Base-by-base conservation (phyloP, 2,329 filamentous ascomycete genomes). In the Nothophoma quercina region DNA sequence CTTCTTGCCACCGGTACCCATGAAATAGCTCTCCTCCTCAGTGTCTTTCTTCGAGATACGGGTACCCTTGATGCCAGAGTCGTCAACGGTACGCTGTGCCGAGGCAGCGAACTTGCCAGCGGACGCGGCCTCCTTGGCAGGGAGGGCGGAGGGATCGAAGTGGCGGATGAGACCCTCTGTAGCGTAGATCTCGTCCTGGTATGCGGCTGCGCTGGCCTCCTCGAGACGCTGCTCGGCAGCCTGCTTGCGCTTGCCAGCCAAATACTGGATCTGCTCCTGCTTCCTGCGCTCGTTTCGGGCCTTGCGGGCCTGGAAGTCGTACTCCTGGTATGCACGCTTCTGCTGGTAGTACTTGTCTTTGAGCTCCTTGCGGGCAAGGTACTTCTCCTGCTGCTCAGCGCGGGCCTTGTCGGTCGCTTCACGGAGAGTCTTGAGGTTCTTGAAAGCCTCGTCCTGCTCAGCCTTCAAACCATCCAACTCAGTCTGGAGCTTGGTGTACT, bases 381-480 rank as follows among this genome's bases (percentile, higher is more conserved):
- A 97, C 76, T 93, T 96, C 72, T 89, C 87, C 75, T 96, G 89
- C 78, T 96, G 91, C 73, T 95, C 88, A 53, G 85, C 85, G 68
- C 96, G 89, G 44, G 95, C 85, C 79, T 88, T 91, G 73, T 86
- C 88, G 58, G 90, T 88, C 80, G 97, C 90, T 67, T 96, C 93
- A 50, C 90, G 88, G 58, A 98, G 86, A 50, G 83, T 77, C 65
- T 91, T 93, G 55, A 97, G 80, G 79, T 87, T 90, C 84, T 96
- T 96, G 85, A 89, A 96, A 28, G 88, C 91, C 63, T 88, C 86
- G 69, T 98, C 92, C 77, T 96, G 91, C 80, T 96, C 90, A 39
- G 88, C 89, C 81, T 96, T 96, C 80, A 99, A 90, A 55, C 80
- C 76, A 74, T 98, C 92, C 44, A 98, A 83, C 80, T 99, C 93